These are phyloP conservation scores for Colletotrichum caudatum DNA, from an alignment of 2,329 filamentous ascomycete species.

Conservation along the genomic window DNA sequence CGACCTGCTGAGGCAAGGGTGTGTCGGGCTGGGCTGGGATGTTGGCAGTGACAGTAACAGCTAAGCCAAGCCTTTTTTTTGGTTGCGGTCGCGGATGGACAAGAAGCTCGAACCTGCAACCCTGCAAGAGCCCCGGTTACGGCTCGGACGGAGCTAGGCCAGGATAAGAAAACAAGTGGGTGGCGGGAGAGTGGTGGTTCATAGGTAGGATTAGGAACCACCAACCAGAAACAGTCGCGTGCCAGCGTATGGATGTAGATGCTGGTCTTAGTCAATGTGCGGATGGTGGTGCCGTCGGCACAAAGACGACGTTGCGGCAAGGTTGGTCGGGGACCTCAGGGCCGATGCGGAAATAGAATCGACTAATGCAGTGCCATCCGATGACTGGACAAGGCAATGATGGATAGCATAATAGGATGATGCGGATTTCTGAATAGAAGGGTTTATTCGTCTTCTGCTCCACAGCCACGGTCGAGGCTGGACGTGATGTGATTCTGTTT, in stretches of 20 bases:
- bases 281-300: constrained; percentile 3
- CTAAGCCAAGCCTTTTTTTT: neutral
- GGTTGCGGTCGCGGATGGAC: constrained; percentile 24
- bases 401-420: constrained; percentile 3
- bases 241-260: constrained; percentile 6
- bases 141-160: constrained; percentile 22
- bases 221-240: constrained; percentile 5
- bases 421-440: constrained; percentile 19
- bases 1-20: constrained; percentile 24
- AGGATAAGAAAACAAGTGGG: constrained; percentile 8
- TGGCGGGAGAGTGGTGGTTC: neutral
- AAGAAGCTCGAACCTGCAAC: constrained; percentile 22
- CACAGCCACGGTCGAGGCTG: neutral
- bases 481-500: neutral
- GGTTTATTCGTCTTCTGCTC: constrained; percentile 2
- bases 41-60: constrained; percentile 1
- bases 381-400: neutral
- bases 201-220: neutral
- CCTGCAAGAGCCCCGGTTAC: constrained; percentile 16
- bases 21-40: constrained; percentile 4
- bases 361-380: constrained; percentile 17
- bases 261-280: neutral
- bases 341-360: constrained; percentile 1
- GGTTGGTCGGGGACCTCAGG: constrained; percentile 5
- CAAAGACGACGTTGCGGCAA: constrained; percentile 14